Evolutionary conservation across 352 stramenopile genomes (phyloP).

Genomic region (Albugo candida): DNA sequence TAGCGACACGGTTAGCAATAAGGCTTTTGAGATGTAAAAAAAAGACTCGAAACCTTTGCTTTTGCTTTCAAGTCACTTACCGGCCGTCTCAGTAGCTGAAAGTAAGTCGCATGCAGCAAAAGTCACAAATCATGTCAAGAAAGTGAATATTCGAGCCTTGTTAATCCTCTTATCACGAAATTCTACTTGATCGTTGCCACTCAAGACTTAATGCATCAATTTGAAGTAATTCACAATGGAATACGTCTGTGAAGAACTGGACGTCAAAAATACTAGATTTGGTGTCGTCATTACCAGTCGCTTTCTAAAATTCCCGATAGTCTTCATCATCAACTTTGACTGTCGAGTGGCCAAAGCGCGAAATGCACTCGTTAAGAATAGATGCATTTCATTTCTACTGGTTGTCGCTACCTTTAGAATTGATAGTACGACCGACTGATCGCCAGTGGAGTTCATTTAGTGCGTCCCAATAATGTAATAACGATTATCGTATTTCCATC

Average conservation of each 20-base stretch:
- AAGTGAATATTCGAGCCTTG: constrained; percentile 47
- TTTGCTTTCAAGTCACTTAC: constrained; percentile 38
- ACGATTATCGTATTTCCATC: constrained; percentile 32
- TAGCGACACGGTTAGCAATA: constrained; percentile 44
- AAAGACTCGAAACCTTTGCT: constrained; percentile 41
- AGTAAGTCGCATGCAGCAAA: constrained; percentile 52
- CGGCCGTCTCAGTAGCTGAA: constrained; percentile 53
- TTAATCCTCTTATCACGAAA: constrained; percentile 60
- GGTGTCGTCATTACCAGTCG: constrained; percentile 12
- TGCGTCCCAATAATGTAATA: constrained; percentile 39
- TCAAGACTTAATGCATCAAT: constrained; percentile 59
- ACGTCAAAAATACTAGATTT: constrained; percentile 46
- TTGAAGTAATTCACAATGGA: constrained; percentile 46
- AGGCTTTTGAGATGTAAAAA: constrained; percentile 38
- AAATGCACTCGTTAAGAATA: background rate
- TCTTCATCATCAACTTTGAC: constrained; percentile 33
- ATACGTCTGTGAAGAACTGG: constrained; percentile 63
- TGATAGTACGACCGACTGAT: too few species aligned
- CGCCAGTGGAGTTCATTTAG: background rate
- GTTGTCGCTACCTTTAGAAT: background rate
- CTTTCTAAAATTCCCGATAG: constrained; percentile 34
- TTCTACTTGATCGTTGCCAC: constrained; percentile 43
- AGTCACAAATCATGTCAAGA: constrained; percentile 25
- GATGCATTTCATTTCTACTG: background rate
- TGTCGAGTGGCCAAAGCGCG: too few species aligned